These are phyloP conservation scores for Trifolium subterraneum DNA, from an alignment of 306 rosid genomes.

Conservation along the genomic window DNA sequence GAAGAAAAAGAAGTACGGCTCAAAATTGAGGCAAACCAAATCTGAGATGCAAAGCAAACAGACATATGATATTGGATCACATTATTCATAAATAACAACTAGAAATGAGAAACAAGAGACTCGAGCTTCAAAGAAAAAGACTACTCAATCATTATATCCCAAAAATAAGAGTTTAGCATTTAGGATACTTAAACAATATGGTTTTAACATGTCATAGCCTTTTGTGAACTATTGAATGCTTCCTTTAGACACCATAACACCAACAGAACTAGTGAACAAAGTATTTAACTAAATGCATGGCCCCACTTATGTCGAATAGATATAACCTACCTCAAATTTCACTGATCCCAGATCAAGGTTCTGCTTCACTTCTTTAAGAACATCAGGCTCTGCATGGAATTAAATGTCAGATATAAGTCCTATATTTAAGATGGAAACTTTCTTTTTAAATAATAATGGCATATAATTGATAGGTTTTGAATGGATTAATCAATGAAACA, in stretches of 20 bases:
- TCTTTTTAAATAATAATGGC: background rate
- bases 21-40: slow-evolving; percentile 2
- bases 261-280: slow-evolving; percentile 1
- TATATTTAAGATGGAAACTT: slow-evolving; percentile 11
- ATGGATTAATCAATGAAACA: too few relatives aligned
- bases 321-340: slow-evolving; percentile 81
- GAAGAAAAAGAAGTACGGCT: slow-evolving; percentile 7
- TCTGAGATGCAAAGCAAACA: slow-evolving; percentile 10
- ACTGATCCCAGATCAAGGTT: slow-evolving; percentile 93
- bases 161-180: slow-evolving; percentile 11
- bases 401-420: slow-evolving; percentile 35
- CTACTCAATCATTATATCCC: slow-evolving; percentile 11
- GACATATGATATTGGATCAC: background rate
- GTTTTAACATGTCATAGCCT: background rate
- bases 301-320: background rate
- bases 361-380: slow-evolving; percentile 94
- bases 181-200: slow-evolving; percentile 8
- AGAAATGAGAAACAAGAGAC: slow-evolving; percentile 26
- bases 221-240: background rate
- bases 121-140: slow-evolving; percentile 1
- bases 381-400: slow-evolving; percentile 85
- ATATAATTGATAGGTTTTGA: too few relatives aligned
- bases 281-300: background rate
- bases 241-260: background rate
- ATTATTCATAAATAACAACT: slow-evolving; percentile 6